phyloP scores from a whole-genome alignment of 2,329 filamentous ascomycete genomes.

The Fusarium anthophilum region DNA sequence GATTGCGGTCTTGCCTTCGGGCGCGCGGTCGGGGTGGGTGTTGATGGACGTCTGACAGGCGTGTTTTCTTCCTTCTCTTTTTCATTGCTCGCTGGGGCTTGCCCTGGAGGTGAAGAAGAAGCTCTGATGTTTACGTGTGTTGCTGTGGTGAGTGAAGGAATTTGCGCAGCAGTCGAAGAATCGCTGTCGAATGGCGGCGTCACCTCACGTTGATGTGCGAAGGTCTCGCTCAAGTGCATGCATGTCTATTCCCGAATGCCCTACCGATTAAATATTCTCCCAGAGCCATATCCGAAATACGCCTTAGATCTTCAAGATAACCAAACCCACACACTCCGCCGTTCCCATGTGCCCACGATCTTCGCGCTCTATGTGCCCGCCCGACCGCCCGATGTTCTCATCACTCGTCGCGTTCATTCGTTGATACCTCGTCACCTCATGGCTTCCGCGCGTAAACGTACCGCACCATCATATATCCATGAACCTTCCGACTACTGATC shows the following conservation, averaged over 20 bases:
- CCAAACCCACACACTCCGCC: too few relatives aligned
- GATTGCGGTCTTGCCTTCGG: constrained; percentile 76
- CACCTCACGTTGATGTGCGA: accelerated
- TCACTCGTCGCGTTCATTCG: background rate
- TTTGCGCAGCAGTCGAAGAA: accelerated
- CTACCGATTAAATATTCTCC: background rate
- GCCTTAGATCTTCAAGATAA: background rate
- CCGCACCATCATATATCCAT: constrained; percentile 35
- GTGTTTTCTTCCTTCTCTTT: constrained; percentile 61
- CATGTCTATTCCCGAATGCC: background rate
- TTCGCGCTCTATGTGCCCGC: background rate
- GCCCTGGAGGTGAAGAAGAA: constrained; percentile 63
- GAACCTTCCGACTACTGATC: constrained; percentile 26
- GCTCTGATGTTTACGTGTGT: background rate
- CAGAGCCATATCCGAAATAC: background rate
- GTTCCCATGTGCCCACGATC: background rate
- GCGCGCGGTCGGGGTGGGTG: constrained; percentile 81
- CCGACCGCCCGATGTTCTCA: background rate
- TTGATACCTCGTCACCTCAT: background rate
- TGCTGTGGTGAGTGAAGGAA: background rate
- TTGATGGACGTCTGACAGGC: constrained; percentile 91
- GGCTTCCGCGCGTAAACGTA: constrained; percentile 35
- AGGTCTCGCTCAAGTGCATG: background rate
- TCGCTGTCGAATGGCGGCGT: accelerated
- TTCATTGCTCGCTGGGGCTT: constrained; percentile 64